Conservation (phyloP, 2,329 filamentous ascomycete genomes). For the Alternaria hordeiaustralica region DNA sequence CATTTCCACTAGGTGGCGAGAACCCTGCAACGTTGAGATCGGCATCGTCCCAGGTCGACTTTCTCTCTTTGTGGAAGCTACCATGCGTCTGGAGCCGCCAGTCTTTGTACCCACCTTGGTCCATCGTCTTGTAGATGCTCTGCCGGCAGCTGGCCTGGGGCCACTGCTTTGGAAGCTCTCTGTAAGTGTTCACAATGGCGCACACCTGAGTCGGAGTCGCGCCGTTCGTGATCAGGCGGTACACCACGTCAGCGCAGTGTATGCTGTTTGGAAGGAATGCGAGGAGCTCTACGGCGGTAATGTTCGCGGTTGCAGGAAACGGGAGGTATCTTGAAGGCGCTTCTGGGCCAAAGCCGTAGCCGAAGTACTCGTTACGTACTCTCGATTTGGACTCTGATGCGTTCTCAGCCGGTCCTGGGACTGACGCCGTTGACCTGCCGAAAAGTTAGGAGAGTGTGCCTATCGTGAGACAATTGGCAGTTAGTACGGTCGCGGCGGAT, state of each 20-base stretch:
- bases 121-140: constrained; percentile 26
- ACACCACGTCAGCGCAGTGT: constrained; percentile 27
- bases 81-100: constrained; percentile 26
- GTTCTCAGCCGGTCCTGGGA: not conserved
- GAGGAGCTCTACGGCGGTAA: constrained; percentile 32
- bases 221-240: constrained; percentile 31
- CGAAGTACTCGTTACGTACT: not conserved
- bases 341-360: constrained; percentile 8
- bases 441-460: not conserved
- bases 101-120: constrained; percentile 16
- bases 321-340: constrained; percentile 17
- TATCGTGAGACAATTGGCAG: not conserved
- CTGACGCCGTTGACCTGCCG: not conserved
- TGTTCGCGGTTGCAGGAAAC: constrained; percentile 24
- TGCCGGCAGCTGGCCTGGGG: constrained; percentile 16
- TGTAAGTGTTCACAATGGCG: constrained; percentile 24
- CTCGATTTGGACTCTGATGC: not conserved
- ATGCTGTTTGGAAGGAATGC: constrained; percentile 32
- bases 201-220: constrained; percentile 13
- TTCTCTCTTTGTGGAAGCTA: constrained; percentile 7
- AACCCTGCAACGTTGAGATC: constrained; percentile 11
- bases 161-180: constrained; percentile 16
- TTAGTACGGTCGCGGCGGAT: not conserved
- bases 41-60: constrained; percentile 13
- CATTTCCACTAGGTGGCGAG: not conserved